Evolutionary conservation across 192 early-diverging fungal genomes (phyloP), one percentile per base, ranked within the genome.

Genomic region (Coemansia sp.): DNA sequence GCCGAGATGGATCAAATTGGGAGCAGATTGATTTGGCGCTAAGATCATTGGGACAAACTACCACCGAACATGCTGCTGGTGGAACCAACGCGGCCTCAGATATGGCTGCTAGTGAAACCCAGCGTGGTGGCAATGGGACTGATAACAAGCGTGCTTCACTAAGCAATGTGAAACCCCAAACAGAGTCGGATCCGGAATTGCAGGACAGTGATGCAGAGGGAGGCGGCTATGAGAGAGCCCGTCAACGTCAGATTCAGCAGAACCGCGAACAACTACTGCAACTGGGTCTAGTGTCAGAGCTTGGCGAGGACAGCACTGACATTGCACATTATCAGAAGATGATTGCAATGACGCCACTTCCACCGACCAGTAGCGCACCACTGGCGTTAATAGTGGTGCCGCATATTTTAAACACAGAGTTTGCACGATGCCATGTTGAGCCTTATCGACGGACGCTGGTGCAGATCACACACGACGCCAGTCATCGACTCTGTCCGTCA

Each of bases 221-320:
- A 0, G 80, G 74, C 20, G 64, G 59, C 62, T 85, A 85, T 62
- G 84, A 85, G 70, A 63, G 58, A 0, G 71, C 70, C 33, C 74
- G 84, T 17, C 77, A 74, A 67, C 63, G 74, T 0, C 74, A 80
- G 64, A 83, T 85, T 56, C 73, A 71, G 59, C 52, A 72, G 31
- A 85, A 85, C 62, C 70, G 73, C 33, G 64, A 79, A 39, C 68
- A 75, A 62, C 84, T 85, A 11, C 56, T 85, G 57, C 54, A 75
- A 5, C 71, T 85, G 4, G 93, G 93, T 0, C 72, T 94, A 9
- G 87, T 92, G 9, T 93, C 92, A 6, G 92, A 93, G 29, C 68
- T 95, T 36, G 88, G 90, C 71, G 90, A 93, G 60, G 86, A 88
- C 50, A 87, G 87, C n/a, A 87, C 85, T 27, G 92, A 93, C 68